phyloP scores from a whole-genome alignment of 2,329 filamentous ascomycete species.

The Scolecobasidium constrictum region DNA sequence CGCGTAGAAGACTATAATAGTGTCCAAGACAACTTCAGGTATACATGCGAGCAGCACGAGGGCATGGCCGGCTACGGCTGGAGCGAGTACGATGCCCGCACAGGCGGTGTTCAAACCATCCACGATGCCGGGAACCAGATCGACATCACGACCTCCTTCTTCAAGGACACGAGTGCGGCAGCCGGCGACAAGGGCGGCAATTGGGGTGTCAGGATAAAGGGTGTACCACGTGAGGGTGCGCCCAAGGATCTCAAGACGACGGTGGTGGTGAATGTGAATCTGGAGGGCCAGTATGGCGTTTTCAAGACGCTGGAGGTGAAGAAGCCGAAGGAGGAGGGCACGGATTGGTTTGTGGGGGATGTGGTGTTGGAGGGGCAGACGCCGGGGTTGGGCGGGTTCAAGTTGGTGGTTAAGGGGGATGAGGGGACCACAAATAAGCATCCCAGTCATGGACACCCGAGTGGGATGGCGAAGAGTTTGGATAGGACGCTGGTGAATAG shows the following conservation, averaged over 20 bases:
- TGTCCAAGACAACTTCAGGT: conserved; percentile 66
- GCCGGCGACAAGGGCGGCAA: conserved; percentile 67
- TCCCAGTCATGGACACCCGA: conserved; percentile 45
- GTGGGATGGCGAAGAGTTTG: conserved; percentile 53
- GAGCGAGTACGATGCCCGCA: conserved; percentile 86
- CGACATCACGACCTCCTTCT: conserved; percentile 81
- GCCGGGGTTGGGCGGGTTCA: conserved; percentile 63
- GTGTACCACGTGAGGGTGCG: conserved; percentile 57
- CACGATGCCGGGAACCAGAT: conserved; percentile 77
- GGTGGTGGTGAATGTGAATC: conserved; percentile 67
- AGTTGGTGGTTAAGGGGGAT: conserved; percentile 54
- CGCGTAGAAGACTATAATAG: conserved; percentile 64
- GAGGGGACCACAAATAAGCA: conserved; percentile 42
- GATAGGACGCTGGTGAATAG: conserved; percentile 67
- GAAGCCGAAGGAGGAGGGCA: conserved; percentile 38
- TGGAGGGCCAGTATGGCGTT: conserved; percentile 58
- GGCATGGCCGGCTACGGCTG: conserved; percentile 92
- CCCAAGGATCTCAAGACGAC: conserved; percentile 59
- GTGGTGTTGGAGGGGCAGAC: conserved; percentile 62
- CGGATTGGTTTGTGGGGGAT: conserved; percentile 40
- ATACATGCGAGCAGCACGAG: conserved; percentile 89
- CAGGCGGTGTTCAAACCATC: conserved; percentile 75
- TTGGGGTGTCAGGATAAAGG: conserved; percentile 81
- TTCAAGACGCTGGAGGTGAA: conserved; percentile 33
- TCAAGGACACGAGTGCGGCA: conserved; percentile 51